A percentile compares a stretch with the other conserved stretches of the same genome.
Evolutionary conservation across 306 rosid species (phyloP).

Genomic region (Lathyrus aphaca): DNA sequence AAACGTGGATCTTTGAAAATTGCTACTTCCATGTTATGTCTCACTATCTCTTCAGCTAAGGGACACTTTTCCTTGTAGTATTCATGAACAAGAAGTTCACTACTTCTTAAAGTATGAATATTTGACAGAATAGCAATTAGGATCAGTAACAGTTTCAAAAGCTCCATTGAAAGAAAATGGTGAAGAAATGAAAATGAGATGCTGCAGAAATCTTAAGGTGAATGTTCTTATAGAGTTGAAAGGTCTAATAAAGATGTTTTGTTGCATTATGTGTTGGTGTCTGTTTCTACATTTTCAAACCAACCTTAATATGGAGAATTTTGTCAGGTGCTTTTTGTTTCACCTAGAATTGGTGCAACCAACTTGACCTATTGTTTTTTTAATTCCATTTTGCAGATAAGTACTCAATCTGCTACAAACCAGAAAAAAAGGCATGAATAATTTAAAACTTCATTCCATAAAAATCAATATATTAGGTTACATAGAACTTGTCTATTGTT

Average conservation of each 20-base stretch:
- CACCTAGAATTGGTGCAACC: conserved; percentile 69
- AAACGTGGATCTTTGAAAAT: conserved; percentile 71
- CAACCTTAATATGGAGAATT: conserved; percentile 42
- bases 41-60: conserved; percentile 68
- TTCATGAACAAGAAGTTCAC: conserved; percentile 57
- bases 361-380: conserved; percentile 52
- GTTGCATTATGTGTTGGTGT: conserved; percentile 33
- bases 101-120: conserved; percentile 21
- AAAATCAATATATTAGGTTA: conserved; percentile 7
- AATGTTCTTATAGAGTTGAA: background rate
- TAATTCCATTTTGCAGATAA: background rate
- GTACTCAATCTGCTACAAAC: background rate
- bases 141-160: conserved; percentile 31
- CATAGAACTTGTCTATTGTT: conserved; percentile 24
- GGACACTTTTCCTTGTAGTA: conserved; percentile 79
- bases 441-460: background rate
- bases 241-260: conserved; percentile 30
- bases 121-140: conserved; percentile 40
- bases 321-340: conserved; percentile 39
- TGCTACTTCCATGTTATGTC: conserved; percentile 58
- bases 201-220: background rate
- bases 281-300: conserved; percentile 52
- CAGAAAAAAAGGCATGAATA: background rate
- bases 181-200: conserved; percentile 18
- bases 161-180: conserved; percentile 50